These are phyloP conservation scores for Plantago major DNA, from an alignment of 257 asterid genomes.

Conservation along the genomic window DNA sequence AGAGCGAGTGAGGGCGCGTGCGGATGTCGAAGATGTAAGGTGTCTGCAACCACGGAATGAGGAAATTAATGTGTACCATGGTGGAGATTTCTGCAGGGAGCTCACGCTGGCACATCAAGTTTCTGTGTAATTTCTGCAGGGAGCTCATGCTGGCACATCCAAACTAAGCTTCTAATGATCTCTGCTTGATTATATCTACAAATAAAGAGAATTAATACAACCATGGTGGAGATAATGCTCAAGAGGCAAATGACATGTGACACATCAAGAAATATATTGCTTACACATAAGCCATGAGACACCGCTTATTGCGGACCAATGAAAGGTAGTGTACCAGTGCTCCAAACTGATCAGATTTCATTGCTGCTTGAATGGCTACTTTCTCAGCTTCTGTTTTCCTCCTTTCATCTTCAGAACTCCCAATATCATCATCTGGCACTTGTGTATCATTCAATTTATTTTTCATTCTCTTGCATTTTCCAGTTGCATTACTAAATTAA, in stretches of 20 bases:
- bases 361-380: conserved; percentile 29
- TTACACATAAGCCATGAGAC: conserved; percentile 92
- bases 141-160: conserved; percentile 76
- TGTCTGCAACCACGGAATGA: conserved; percentile 89
- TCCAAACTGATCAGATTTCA: conserved; percentile 72
- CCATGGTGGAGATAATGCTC: conserved; percentile 7
- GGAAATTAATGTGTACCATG: conserved; percentile 91
- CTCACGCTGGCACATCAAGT: conserved; percentile 60
- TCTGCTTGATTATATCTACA: conserved; percentile 83
- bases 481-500: conserved; percentile 28
- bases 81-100: too few species aligned
- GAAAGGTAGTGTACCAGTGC: conserved; percentile 88
- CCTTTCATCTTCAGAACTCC: conserved; percentile 36
- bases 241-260: not conserved
- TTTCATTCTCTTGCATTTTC: conserved; percentile 58
- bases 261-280: conserved; percentile 14
- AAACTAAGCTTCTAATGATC: conserved; percentile 57
- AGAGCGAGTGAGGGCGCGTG: conserved; percentile 80
- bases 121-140: conserved; percentile 84
- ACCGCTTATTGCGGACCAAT: conserved; percentile 79
- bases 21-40: conserved; percentile 90
- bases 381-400: conserved; percentile 38
- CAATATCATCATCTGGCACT: conserved; percentile 29
- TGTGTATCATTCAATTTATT: conserved; percentile 30
- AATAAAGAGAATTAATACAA: conserved; percentile 10